phyloP scores from a whole-genome alignment of 2,329 filamentous ascomycete species.

The Talaromyces albobiverticillius region DNA sequence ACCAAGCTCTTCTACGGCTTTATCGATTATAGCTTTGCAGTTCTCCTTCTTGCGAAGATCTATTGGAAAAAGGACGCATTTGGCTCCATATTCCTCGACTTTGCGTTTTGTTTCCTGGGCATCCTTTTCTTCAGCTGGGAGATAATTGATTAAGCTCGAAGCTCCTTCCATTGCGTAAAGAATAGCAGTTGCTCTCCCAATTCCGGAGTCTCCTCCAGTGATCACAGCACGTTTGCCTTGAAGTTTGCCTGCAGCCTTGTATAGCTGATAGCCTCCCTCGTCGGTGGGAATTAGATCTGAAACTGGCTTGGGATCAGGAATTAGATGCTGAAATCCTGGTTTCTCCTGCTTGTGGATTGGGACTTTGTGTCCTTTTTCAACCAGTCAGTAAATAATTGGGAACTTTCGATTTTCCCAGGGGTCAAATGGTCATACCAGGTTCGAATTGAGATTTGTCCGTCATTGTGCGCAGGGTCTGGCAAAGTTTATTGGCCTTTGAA shows the following conservation, averaged over 20 bases:
- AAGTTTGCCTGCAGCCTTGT: constrained; percentile 74
- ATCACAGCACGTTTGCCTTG: constrained; percentile 73
- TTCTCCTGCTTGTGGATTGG: constrained; percentile 52
- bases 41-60: constrained; percentile 66
- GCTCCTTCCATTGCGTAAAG: constrained; percentile 80
- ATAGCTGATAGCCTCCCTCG: constrained; percentile 65
- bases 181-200: constrained; percentile 71
- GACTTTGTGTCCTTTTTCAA: constrained; percentile 43
- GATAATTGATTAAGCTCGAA: constrained; percentile 68
- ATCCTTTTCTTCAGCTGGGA: constrained; percentile 72
- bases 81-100: constrained; percentile 65
- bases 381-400: background rate
- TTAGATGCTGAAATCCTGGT: constrained; percentile 54
- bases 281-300: constrained; percentile 65
- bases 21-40: constrained; percentile 67
- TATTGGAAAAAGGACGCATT: constrained; percentile 62
- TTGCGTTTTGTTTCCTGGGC: constrained; percentile 69
- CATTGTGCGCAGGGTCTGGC: background rate
- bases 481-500: background rate
- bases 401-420: background rate
- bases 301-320: constrained; percentile 58
- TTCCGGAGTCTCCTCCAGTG: constrained; percentile 77
- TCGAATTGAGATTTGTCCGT: constrained; percentile 32
- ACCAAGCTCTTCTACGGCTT: constrained; percentile 64
- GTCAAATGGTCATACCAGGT: constrained; percentile 22